Conservation (phyloP, 176 grass and related monocot species). For the Musa acuminata region DNA sequence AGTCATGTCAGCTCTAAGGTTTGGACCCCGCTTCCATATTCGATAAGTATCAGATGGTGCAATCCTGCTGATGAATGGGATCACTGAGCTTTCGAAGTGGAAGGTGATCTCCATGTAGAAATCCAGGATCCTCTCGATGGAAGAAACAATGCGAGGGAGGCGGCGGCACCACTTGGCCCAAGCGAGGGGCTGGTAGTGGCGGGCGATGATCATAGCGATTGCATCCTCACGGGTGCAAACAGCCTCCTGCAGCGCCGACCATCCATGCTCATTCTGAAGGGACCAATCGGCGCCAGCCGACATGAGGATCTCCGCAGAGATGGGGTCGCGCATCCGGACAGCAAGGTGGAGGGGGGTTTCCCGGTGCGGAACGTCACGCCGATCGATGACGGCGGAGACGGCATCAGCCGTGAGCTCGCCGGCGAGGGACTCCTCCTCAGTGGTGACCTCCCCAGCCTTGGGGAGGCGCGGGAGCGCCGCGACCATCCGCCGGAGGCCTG, state of each 20-base stretch:
- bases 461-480: conserved; percentile 43
- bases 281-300: conserved; percentile 87
- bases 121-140: conserved; percentile 57
- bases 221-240: conserved; percentile 76
- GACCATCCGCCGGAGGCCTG: conserved; percentile 37
- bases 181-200: conserved; percentile 91
- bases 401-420: conserved; percentile 59
- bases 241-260: conserved; percentile 90
- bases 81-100: conserved; percentile 97
- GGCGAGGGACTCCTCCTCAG: conserved; percentile 54
- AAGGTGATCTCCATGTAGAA: conserved; percentile 99
- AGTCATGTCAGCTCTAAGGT: conserved; percentile 81
- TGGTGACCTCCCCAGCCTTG: conserved; percentile 55
- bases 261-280: conserved; percentile 81
- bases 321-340: conserved; percentile 65
- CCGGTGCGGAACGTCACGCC: conserved; percentile 69
- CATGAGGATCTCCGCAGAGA: conserved; percentile 82
- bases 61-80: conserved; percentile 89
- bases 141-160: conserved; percentile 74
- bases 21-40: conserved; percentile 83
- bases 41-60: conserved; percentile 91
- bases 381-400: conserved; percentile 61
- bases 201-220: conserved; percentile 78
- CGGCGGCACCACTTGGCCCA: conserved; percentile 98
- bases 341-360: conserved; percentile 94